Conservation (phyloP, 2,329 filamentous ascomycete genomes). For the Orbilia javanica region DNA sequence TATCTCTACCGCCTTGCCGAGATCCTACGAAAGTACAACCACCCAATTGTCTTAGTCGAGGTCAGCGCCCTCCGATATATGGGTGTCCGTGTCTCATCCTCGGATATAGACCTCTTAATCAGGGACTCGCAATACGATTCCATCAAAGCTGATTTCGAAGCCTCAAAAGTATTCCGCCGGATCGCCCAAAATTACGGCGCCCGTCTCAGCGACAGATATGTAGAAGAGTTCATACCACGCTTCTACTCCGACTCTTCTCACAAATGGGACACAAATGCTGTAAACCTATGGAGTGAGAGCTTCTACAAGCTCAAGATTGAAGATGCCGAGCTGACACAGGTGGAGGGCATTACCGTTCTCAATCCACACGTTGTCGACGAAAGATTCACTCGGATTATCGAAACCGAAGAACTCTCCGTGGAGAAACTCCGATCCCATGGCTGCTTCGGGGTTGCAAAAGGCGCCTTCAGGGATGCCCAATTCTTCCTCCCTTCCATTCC, state of each 20-base stretch:
- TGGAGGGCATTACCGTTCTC: slow-evolving; percentile 2
- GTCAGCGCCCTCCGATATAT: slow-evolving; percentile 12
- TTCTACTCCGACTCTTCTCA: background rate
- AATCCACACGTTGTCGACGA: slow-evolving; percentile 1
- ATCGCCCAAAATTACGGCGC: background rate
- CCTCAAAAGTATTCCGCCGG: background rate
- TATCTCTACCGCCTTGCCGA: background rate
- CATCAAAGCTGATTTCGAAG: slow-evolving; percentile 2
- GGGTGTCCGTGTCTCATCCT: background rate
- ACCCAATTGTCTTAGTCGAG: background rate
- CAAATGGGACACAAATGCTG: background rate
- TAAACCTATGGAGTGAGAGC: slow-evolving; percentile 7
- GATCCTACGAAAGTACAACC: background rate
- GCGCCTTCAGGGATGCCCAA: background rate
- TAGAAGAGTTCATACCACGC: background rate
- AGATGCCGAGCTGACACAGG: background rate
- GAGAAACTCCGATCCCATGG: background rate
- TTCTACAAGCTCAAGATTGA: slow-evolving; percentile 14
- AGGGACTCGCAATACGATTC: slow-evolving; percentile 11
- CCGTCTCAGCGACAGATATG: background rate
- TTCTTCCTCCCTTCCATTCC: background rate
- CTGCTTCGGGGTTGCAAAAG: background rate
- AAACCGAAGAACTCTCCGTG: background rate
- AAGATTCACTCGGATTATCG: slow-evolving; percentile 5
- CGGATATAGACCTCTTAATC: slow-evolving; percentile 12